Evolutionary conservation across 2,329 filamentous ascomycete genomes (phyloP).

Genomic region (Ceratocystis cacaofunesta): DNA sequence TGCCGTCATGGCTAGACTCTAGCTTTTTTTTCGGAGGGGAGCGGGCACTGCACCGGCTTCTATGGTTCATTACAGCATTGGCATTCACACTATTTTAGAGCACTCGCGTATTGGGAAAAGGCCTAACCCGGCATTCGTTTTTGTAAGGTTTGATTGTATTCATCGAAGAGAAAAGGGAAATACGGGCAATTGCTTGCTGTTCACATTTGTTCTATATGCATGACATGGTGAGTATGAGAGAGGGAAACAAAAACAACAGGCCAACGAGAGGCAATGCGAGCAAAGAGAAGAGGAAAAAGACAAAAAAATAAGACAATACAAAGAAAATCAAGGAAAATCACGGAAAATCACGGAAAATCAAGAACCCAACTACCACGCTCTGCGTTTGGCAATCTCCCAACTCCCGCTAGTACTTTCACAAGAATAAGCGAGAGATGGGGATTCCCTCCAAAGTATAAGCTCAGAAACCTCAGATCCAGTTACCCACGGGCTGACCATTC

Average conservation of each 20-base stretch:
- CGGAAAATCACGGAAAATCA: too few relatives aligned
- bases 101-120: too few relatives aligned
- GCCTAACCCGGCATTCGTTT: too few relatives aligned
- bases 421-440: too few relatives aligned
- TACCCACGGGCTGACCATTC: not conserved
- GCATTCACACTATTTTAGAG: not conserved
- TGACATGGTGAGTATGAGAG: not conserved
- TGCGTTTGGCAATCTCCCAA: too few relatives aligned
- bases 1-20: too few relatives aligned
- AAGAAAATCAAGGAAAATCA: not conserved
- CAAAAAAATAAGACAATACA: not conserved
- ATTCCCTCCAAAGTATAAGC: too few relatives aligned
- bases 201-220: not conserved
- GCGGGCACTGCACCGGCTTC: not conserved
- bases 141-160: too few relatives aligned
- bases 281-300: not conserved
- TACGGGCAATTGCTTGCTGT: not conserved
- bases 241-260: not conserved
- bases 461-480: not conserved
- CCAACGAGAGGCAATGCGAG: not conserved
- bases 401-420: too few relatives aligned
- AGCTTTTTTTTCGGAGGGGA: too few relatives aligned
- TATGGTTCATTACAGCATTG: slow-evolving; percentile 4
- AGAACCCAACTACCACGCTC: too few relatives aligned
- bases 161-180: not conserved